Conservation (phyloP, 164 flowering plant species). For the Aristolochia fimbriata region DNA sequence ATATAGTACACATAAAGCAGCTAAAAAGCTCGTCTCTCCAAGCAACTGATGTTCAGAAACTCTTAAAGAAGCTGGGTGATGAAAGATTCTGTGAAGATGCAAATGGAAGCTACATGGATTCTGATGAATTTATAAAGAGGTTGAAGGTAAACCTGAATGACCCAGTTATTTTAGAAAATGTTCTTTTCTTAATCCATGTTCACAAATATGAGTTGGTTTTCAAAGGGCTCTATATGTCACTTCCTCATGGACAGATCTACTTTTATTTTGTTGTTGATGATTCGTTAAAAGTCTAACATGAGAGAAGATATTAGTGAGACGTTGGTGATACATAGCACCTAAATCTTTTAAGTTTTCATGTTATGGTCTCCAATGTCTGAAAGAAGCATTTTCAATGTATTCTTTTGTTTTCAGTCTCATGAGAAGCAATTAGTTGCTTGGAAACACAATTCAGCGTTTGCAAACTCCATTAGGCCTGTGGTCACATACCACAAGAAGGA, state of each 20-base stretch:
- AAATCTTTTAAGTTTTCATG: too few species aligned
- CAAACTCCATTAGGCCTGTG: constrained; percentile 32
- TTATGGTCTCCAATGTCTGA: too few species aligned
- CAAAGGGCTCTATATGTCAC: too few species aligned
- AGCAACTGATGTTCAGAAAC: constrained; percentile 56
- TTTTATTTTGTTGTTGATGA: too few species aligned
- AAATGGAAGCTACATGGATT: constrained; percentile 12
- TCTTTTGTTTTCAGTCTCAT: constrained; percentile 24
- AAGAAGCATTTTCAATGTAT: neutral
- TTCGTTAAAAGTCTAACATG: too few species aligned
- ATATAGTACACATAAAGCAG: constrained; percentile 76
- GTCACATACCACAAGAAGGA: constrained; percentile 28
- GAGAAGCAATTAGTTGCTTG: constrained; percentile 25
- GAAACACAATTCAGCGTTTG: constrained; percentile 33
- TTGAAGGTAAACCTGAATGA: constrained; percentile 32
- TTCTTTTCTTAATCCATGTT: neutral
- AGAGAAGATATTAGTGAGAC: too few species aligned
- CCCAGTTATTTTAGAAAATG: neutral
- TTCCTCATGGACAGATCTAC: too few species aligned
- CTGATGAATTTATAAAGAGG: constrained; percentile 28
- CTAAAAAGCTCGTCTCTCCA: constrained; percentile 43
- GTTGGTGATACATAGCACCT: too few species aligned
- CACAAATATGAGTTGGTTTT: too few species aligned
- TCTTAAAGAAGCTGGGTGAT: constrained; percentile 63
- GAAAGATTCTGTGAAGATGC: constrained; percentile 44